phyloP scores from a whole-genome alignment of 345 rosid genomes.

The Citrus medica region DNA sequence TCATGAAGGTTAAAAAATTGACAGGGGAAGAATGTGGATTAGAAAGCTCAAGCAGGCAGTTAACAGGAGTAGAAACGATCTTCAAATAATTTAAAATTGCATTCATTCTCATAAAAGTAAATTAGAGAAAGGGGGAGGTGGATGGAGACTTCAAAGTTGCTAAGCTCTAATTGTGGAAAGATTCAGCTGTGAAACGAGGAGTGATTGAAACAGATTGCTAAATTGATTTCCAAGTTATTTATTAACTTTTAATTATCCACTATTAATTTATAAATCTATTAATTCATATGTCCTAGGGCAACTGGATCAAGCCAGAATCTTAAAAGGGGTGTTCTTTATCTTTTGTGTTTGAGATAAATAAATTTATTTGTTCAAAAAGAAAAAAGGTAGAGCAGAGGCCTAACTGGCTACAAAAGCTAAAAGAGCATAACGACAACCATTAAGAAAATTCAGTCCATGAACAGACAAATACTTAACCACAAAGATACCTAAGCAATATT shows the following conservation, averaged over 20 bases:
- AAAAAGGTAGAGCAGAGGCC: not conserved
- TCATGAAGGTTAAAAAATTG: not conserved
- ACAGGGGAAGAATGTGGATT: not conserved
- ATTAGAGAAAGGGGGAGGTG: not conserved
- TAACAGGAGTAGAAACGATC: not conserved
- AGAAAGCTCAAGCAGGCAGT: not conserved
- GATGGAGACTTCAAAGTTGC: not conserved
- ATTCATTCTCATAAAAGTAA: not conserved
- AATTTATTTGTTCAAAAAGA: constrained; percentile 5
- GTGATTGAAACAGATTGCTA: not conserved
- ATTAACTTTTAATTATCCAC: not conserved
- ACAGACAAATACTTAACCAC: constrained; percentile 7
- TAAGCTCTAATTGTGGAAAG: not conserved
- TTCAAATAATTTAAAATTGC: not conserved
- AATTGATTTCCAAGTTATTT: not conserved
- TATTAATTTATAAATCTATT: not conserved
- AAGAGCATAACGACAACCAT: constrained; percentile 1
- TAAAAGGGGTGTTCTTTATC: not conserved
- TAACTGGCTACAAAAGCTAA: constrained; percentile 2
- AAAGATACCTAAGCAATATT: constrained; percentile 3
- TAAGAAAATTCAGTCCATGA: not conserved
- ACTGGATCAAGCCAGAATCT: not conserved
- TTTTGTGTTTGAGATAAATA: not conserved
- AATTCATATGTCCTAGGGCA: not conserved
- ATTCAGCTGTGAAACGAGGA: not conserved